Base-by-base conservation (phyloP, 2,329 filamentous ascomycete species). In the Neopestalotiopsis sp. region DNA sequence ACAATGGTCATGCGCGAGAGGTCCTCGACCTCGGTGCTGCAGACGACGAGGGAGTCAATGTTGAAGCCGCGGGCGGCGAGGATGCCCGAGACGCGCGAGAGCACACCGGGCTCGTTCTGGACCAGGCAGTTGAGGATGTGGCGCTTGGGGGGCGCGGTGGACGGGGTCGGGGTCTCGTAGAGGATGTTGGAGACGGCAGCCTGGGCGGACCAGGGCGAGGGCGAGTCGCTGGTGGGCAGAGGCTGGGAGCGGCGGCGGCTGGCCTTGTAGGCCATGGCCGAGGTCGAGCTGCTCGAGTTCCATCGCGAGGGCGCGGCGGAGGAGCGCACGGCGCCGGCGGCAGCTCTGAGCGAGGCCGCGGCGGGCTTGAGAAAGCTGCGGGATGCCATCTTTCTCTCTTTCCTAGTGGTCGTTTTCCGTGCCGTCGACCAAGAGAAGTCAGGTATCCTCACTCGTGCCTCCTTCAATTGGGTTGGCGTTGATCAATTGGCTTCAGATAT, bases 1-100 rank as follows among this genome's bases (percentile, higher is more conserved):
- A 99, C 96, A 77, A 99, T 98, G 68, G 96, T 99, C 96, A 99
- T 99, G 79, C 96, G 94, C 42, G 94, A 97, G 66, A 99, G 87
- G 78, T 99, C 96, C 76, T 95, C 93, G 32, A 99, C 95, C 83
- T 99, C 96, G 71, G 96, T 99, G 82, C 93, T 96, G 86, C 96
- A 99, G 71, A 99, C 96, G 67, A 99, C 96, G 72, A 99, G 87
- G 67, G 93, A 97, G 87, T 99, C 96, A 77, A 99, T 99, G 86
- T 99, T 99, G 90, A 99, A 99, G 73, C 96, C 96, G 69, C 96
- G 90, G 58, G 96, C 96, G 13, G 96, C 96, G 42, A 99, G 87
- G 78, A 99, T 98, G 67, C 96, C 96, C 1, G 96, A 98, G 10
- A 99, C 94, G 70, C 96, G 94, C 66, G 95, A 98, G 69, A 99